Evolutionary conservation across 108 stramenopile genomes (phyloP), one percentile per base, ranked within the genome.

Genomic region (Cyclostephanos tholiformis): DNA sequence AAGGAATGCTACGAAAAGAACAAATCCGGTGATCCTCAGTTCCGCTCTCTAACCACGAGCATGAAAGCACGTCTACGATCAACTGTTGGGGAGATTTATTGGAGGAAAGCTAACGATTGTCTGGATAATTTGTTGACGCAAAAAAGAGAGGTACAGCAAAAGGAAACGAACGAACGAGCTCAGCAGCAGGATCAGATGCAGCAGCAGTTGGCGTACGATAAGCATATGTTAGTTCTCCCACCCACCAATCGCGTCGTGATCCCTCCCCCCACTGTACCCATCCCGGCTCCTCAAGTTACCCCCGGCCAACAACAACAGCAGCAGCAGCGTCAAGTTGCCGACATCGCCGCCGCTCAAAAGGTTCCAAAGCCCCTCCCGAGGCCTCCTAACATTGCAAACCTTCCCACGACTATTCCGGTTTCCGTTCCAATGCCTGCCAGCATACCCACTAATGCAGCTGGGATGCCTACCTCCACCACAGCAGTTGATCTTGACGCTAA

Each of bases 1-100:
- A 85, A 84, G 52, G 90, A 90, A 55, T 95, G 94, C 76, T 88
- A 91, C 56, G 89, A 89, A 46, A 87, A 82, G 38, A 95, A 92
- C 66, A 92, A 93, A 74, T 29, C 65, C 22, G 76, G 87, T 11
- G 88, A 88, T 62, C 86, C 81, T 1, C 26, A 55, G 53, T 55
- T 55, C 13, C 23, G 77, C 58, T 74, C 71, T 59, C 81, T 91
- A n/a, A 91, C 87, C 14, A 63, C 63, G 0, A 72, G 80, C 35
- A 88, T 91, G 86, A 71, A 77, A 59, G 14, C 29, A 1, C 82
- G 79, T 25, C 67, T 91, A 38, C 79, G 72, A 23, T 60, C 67
- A 32, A 69, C 85, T n/a, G 90, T 91, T n/a, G 86, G 85, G 44
- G 85, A 86, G 17, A 16, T 63, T 8, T 88, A 88, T 65, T 91